Conservation (phyloP, 495 filamentous ascomycete genomes). For the Evernia prunastri region DNA sequence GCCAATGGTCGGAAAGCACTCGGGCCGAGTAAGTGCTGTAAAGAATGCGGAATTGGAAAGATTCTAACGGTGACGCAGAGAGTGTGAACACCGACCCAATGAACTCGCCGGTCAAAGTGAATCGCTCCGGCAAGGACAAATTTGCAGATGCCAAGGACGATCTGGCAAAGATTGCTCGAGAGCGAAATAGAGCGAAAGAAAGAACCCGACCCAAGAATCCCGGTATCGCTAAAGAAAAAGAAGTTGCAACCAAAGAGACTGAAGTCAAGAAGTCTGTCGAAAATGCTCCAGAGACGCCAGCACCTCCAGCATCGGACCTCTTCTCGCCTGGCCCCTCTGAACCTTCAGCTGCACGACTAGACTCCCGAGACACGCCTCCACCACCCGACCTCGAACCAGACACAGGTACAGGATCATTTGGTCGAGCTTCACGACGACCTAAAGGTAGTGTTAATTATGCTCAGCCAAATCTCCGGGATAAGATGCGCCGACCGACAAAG, state of each 20-base stretch:
- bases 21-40: slow-evolving; percentile 51
- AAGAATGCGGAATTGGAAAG: background rate
- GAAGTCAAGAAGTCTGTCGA: slow-evolving; percentile 2
- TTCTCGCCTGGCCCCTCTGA: slow-evolving; percentile 33
- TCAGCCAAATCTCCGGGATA: slow-evolving; percentile 75
- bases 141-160: slow-evolving; percentile 25
- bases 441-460: slow-evolving; percentile 71
- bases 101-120: slow-evolving; percentile 37
- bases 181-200: slow-evolving; percentile 17
- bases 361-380: slow-evolving; percentile 49
- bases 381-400: slow-evolving; percentile 46
- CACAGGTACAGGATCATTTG: slow-evolving; percentile 37
- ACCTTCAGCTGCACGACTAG: slow-evolving; percentile 32
- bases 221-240: background rate
- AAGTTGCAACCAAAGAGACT: background rate
- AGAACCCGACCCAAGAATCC: slow-evolving; percentile 8
- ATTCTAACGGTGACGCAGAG: slow-evolving; percentile 39
- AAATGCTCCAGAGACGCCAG: slow-evolving; percentile 26
- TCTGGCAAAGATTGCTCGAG: slow-evolving; percentile 15
- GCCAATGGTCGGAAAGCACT: slow-evolving; percentile 44
- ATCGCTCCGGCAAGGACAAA: slow-evolving; percentile 9
- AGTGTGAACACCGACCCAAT: slow-evolving; percentile 44
- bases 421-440: slow-evolving; percentile 57
- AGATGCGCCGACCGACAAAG: slow-evolving; percentile 79
- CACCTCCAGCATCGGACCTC: slow-evolving; percentile 28